Evolutionary conservation across 306 rosid genomes (phyloP).

Genomic region (Castanopsis chinensis): DNA sequence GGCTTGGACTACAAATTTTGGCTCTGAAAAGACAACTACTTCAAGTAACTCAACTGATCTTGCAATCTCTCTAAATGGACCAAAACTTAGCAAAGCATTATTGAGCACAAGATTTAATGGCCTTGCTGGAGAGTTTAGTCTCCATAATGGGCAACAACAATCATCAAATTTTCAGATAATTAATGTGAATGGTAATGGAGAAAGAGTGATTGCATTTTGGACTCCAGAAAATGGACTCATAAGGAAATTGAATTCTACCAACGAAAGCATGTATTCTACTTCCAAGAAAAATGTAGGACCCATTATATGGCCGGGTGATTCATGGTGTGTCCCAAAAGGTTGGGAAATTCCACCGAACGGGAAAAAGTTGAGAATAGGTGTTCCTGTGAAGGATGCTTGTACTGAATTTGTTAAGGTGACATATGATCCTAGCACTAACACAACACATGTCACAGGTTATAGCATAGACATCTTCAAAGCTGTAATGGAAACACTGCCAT

Average conservation of each 20-base stretch:
- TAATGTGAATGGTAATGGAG: conserved; percentile 28
- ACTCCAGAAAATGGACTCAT: conserved; percentile 7
- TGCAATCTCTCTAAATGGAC: conserved; percentile 6
- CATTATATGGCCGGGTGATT: conserved; percentile 45
- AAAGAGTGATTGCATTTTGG: conserved; percentile 13
- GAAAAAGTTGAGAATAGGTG: conserved; percentile 33
- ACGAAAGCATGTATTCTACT: not conserved
- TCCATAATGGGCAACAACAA: conserved; percentile 33
- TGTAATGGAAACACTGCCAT: conserved; percentile 21
- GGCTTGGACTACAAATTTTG: not conserved
- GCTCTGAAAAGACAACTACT: not conserved
- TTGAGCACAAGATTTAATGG: conserved; percentile 34
- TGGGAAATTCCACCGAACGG: conserved; percentile 32
- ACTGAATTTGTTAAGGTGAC: conserved; percentile 26
- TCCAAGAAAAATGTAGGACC: conserved; percentile 13
- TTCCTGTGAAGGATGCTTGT: conserved; percentile 29
- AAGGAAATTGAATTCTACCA: not conserved
- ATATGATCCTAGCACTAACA: conserved; percentile 3
- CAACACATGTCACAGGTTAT: conserved; percentile 11
- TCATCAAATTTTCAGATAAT: conserved; percentile 34
- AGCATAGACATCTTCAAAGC: conserved; percentile 36
- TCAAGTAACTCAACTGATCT: not conserved
- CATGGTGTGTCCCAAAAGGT: conserved; percentile 28
- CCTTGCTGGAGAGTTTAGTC: conserved; percentile 40
- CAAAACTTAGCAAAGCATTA: conserved; percentile 14